Evolutionary conservation across 2,329 filamentous ascomycete genomes (phyloP).

Genomic region (Pseudogymnoascus verrucosus): DNA sequence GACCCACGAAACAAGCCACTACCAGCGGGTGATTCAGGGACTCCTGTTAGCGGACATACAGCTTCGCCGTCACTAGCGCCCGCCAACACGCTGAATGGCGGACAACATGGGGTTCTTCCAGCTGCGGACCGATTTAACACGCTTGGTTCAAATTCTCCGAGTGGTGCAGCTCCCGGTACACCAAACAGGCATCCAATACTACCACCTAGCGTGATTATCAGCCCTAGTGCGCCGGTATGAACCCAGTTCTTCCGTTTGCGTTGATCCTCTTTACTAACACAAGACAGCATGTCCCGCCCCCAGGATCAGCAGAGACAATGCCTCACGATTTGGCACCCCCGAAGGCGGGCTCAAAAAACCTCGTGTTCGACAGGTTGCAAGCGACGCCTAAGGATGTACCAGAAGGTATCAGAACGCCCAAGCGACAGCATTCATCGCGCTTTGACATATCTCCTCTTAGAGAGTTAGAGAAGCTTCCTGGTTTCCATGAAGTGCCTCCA

Average conservation of each 20-base stretch:
- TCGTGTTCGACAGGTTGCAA: conserved; percentile 81
- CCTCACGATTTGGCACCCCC: conserved; percentile 92
- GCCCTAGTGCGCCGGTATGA: conserved; percentile 83
- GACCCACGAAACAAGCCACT: conserved; percentile 78
- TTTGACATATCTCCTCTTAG: conserved; percentile 97
- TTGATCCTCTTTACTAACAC: background rate
- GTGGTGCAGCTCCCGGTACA: conserved; percentile 44
- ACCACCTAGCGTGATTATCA: conserved; percentile 87
- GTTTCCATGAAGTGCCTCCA: conserved; percentile 94
- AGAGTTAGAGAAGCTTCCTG: conserved; percentile 92
- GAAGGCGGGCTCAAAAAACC: conserved; percentile 81
- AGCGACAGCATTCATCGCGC: conserved; percentile 92
- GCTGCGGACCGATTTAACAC: conserved; percentile 37
- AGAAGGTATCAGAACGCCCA: conserved; percentile 89
- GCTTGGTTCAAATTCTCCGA: conserved; percentile 30
- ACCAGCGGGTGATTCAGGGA: conserved; percentile 44
- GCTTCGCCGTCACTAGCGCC: conserved; percentile 21
- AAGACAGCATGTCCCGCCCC: conserved; percentile 75
- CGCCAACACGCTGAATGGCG: conserved; percentile 24
- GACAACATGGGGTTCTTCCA: conserved; percentile 22
- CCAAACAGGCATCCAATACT: conserved; percentile 56
- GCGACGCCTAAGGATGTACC: conserved; percentile 94
- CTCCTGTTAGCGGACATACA: conserved; percentile 16
- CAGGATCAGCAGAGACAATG: conserved; percentile 94
- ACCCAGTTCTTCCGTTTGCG: background rate